Evolutionary conservation across 2,329 filamentous ascomycete genomes (phyloP).

Genomic region (Pseudopithomyces chartarum): DNA sequence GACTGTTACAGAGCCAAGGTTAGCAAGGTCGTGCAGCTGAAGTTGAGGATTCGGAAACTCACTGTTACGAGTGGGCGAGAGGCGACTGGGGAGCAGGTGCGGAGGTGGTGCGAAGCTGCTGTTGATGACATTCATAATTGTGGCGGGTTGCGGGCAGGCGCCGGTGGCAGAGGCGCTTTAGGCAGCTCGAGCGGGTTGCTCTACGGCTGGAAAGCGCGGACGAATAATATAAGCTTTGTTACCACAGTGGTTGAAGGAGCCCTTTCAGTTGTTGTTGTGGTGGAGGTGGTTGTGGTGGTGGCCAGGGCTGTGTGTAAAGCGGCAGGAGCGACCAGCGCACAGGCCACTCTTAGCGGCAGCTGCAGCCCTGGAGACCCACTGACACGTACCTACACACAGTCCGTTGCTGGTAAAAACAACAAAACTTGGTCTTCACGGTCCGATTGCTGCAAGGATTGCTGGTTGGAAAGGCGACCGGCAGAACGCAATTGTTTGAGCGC

Average conservation of each 20-base stretch:
- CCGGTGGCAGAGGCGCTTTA: slow-evolving; percentile 26
- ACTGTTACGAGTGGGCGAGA: slow-evolving; percentile 66
- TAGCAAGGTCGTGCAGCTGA: slow-evolving; percentile 11
- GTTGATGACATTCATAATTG: slow-evolving; percentile 65
- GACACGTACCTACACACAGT: too few relatives aligned
- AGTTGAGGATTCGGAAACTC: slow-evolving; percentile 36
- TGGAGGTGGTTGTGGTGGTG: neutral
- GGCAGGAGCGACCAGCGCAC: slow-evolving; percentile 5
- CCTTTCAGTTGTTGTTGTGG: slow-evolving; percentile 1
- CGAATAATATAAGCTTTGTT: neutral
- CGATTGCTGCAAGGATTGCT: too few relatives aligned
- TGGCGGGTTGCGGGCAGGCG: slow-evolving; percentile 27
- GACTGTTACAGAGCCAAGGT: slow-evolving; percentile 25
- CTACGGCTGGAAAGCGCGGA: slow-evolving; percentile 5
- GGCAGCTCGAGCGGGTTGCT: slow-evolving; percentile 17
- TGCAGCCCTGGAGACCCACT: too few relatives aligned
- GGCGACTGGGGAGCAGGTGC: slow-evolving; percentile 62
- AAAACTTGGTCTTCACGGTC: too few relatives aligned
- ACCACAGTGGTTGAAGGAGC: neutral
- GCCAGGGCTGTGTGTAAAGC: neutral
- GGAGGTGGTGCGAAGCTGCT: slow-evolving; percentile 65
- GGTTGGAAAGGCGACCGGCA: too few relatives aligned
- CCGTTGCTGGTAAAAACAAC: neutral
- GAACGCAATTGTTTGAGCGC: too few relatives aligned
- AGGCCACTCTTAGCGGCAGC: neutral